These are phyloP conservation scores for Tuctoria greenei DNA, from an alignment of 176 grass and related monocot species.

Conservation along the genomic window DNA sequence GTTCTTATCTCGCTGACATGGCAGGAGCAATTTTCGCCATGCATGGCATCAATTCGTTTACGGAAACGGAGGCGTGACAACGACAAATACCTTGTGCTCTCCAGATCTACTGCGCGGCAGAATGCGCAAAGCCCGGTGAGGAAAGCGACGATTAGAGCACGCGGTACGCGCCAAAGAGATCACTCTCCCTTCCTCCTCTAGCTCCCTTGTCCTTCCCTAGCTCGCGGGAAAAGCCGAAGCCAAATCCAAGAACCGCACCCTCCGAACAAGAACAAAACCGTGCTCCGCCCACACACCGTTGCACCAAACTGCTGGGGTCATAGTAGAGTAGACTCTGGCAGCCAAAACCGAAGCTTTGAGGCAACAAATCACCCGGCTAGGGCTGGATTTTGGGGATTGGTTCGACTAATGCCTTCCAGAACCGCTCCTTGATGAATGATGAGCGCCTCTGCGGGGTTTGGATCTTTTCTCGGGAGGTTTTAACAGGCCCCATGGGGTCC, in stretches of 20 bases:
- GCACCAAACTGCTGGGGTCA: not conserved
- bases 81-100: not conserved
- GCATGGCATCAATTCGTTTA: not conserved
- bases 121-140: not conserved
- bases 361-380: not conserved
- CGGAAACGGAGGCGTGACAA: not conserved
- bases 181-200: not conserved
- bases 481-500: constrained; percentile 15
- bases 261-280: constrained; percentile 9
- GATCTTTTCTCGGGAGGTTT: not conserved
- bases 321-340: not conserved
- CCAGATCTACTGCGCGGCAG: constrained; percentile 2
- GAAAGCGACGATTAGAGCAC: constrained; percentile 23
- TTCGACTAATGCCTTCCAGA: constrained; percentile 22
- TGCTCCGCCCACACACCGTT: not conserved
- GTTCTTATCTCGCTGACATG: constrained; percentile 1
- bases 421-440: not conserved
- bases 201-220: not conserved
- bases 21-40: not conserved
- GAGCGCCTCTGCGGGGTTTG: constrained; percentile 9
- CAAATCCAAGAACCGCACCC: not conserved
- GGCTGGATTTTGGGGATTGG: not conserved
- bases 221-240: constrained; percentile 43
- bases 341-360: not conserved
- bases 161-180: constrained; percentile 25